Conservation (phyloP, 495 filamentous ascomycete genomes). For the Durotheca rogersii region DNA sequence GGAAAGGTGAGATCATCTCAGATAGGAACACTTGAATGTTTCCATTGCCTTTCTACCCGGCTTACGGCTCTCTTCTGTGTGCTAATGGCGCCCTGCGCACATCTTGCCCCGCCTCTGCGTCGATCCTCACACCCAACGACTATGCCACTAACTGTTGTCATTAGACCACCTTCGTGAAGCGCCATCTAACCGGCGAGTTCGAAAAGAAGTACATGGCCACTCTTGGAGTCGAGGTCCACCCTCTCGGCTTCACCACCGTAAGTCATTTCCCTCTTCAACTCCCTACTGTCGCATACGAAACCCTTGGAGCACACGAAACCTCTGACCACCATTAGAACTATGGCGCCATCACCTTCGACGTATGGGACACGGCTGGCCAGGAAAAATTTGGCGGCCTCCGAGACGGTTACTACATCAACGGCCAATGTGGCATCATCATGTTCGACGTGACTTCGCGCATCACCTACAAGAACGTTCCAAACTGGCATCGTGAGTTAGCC, state of each 20-base stretch:
- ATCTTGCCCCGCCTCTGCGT: conserved; percentile 32
- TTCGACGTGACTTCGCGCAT: conserved; percentile 99
- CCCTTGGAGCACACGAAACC: conserved; percentile 14
- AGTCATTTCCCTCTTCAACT: conserved; percentile 45
- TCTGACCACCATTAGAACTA: conserved; percentile 69
- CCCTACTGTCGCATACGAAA: conserved; percentile 11
- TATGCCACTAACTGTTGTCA: conserved; percentile 28
- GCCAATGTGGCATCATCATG: conserved; percentile 99
- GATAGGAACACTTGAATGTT: conserved; percentile 6
- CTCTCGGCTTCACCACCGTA: conserved; percentile 90
- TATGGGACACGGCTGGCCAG: conserved; percentile 99
- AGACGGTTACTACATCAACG: conserved; percentile 99
- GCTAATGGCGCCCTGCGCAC: conserved; percentile 23
- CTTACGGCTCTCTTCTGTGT: conserved; percentile 18
- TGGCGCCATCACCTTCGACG: conserved; percentile 96
- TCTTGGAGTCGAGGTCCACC: conserved; percentile 98
- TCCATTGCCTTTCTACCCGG: conserved; percentile 12
- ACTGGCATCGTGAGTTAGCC: conserved; percentile 97
- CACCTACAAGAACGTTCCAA: conserved; percentile 99
- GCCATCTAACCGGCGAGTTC: conserved; percentile 98
- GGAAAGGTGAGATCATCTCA: conserved; percentile 75
- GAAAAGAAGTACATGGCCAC: conserved; percentile 99
- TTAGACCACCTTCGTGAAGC: conserved; percentile 99
- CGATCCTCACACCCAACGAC: conserved; percentile 6
- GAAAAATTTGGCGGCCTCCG: conserved; percentile 99